phyloP scores from a whole-genome alignment of 1,284 basidiomycete species.

The Heliocybe sulcata region DNA sequence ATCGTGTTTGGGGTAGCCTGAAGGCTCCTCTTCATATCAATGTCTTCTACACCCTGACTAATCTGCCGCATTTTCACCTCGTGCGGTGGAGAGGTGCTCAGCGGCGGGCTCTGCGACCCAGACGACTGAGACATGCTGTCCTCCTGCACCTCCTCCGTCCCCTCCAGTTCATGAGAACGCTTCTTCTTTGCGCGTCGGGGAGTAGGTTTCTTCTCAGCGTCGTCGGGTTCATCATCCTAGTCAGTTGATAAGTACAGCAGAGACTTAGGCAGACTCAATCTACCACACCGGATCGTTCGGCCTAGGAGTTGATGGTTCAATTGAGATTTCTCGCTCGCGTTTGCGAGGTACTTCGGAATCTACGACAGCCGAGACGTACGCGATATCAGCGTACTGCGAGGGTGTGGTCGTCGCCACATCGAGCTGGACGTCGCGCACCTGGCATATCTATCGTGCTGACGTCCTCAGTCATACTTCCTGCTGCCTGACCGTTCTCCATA shows the following conservation, averaged over 20 bases:
- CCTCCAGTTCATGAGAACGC: slow-evolving; percentile 42
- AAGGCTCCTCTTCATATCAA: slow-evolving; percentile 50
- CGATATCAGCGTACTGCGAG: not conserved
- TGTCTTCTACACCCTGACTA: slow-evolving; percentile 69
- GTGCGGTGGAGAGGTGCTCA: slow-evolving; percentile 56
- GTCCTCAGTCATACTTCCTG: not conserved
- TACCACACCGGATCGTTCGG: slow-evolving; percentile 26
- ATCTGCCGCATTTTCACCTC: slow-evolving; percentile 71
- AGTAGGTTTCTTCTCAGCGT: slow-evolving; percentile 40
- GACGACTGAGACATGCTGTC: slow-evolving; percentile 18
- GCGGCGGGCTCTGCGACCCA: slow-evolving; percentile 31
- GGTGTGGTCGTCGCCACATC: not conserved
- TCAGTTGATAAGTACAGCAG: not conserved
- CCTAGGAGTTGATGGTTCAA: slow-evolving; percentile 57
- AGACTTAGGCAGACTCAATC: slow-evolving; percentile 13
- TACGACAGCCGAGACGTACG: slow-evolving; percentile 10
- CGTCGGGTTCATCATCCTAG: slow-evolving; percentile 5
- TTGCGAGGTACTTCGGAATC: slow-evolving; percentile 38
- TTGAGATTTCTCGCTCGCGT: slow-evolving; percentile 66
- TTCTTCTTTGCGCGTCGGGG: slow-evolving; percentile 68
- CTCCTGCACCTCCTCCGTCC: slow-evolving; percentile 55
- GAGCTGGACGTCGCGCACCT: not conserved
- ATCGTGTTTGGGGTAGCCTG: slow-evolving; percentile 6
- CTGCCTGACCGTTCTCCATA: not conserved
- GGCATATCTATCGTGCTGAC: not conserved